phyloP scores from a whole-genome alignment of 768 basidiomycete genomes.

The Tricholoma hemisulphureum region DNA sequence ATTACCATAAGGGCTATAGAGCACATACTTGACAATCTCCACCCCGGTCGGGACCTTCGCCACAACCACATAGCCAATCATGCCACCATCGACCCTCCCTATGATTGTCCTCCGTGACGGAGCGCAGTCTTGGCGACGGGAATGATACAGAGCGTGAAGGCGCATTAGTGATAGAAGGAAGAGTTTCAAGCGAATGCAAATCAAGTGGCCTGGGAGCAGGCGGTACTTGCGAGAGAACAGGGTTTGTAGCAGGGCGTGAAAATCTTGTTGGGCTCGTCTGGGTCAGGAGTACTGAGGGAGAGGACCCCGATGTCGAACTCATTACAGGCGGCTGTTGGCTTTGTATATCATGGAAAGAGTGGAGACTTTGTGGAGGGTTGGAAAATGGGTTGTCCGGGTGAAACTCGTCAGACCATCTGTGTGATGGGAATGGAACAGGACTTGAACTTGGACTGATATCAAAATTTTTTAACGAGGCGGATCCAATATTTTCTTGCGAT shows the following conservation, averaged over 20 bases:
- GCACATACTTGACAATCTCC: conserved; percentile 66
- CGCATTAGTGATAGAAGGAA: conserved; percentile 44
- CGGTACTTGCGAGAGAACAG: conserved; percentile 22
- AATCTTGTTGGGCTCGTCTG: neutral
- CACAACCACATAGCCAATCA: conserved; percentile 81
- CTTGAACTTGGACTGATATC: conserved; percentile 36
- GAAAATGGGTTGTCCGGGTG: conserved; percentile 45
- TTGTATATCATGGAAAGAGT: conserved; percentile 49
- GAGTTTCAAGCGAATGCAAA: conserved; percentile 59
- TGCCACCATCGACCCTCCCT: conserved; percentile 72
- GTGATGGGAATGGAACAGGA: conserved; percentile 30
- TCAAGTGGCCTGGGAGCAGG: conserved; percentile 59
- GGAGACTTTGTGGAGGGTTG: conserved; percentile 41
- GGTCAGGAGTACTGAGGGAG: conserved; percentile 3
- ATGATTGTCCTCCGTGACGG: conserved; percentile 29
- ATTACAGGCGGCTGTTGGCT: conserved; percentile 18
- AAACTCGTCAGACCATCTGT: conserved; percentile 20
- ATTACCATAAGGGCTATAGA: neutral
- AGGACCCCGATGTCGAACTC: conserved; percentile 21
- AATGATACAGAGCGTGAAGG: conserved; percentile 37
- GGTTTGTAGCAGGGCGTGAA: conserved; percentile 8
- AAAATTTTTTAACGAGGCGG: conserved; percentile 54
- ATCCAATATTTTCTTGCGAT: conserved; percentile 53
- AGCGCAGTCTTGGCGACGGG: conserved; percentile 19
- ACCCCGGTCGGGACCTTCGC: conserved; percentile 70